A percentile compares a stretch with the other conserved stretches of the same genome.
Evolutionary conservation across 1,284 basidiomycete genomes (phyloP).

Genomic region (Puccinia hordei): DNA sequence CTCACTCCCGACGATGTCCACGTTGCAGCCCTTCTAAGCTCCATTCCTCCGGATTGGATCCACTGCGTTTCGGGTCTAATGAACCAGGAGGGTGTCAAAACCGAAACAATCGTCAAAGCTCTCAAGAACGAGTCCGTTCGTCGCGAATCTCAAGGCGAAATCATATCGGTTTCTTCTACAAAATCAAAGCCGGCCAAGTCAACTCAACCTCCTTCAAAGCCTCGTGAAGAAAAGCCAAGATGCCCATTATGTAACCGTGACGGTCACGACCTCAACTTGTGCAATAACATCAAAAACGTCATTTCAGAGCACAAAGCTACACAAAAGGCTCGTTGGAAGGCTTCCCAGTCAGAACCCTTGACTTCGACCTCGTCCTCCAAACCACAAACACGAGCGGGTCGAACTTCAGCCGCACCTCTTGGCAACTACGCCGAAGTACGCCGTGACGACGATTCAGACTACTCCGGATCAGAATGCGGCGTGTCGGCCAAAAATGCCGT

Average conservation of each 20-base stretch:
- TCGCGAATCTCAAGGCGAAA: neutral
- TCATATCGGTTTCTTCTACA: neutral
- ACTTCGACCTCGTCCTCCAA: neutral
- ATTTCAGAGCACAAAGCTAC: neutral
- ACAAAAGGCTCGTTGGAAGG: neutral
- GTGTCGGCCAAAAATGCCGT: neutral
- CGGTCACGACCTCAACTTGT: neutral
- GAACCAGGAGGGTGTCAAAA: neutral
- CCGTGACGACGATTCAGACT: neutral
- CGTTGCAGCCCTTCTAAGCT: constrained; percentile 2
- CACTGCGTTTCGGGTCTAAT: neutral
- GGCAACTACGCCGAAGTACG: neutral
- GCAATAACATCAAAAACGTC: neutral
- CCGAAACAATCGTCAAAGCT: constrained; percentile 6
- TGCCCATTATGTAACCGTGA: neutral
- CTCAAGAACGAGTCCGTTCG: constrained; percentile 15
- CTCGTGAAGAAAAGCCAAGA: neutral
- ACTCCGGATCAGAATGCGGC: neutral
- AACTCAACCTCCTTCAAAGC: neutral
- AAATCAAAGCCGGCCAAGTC: neutral
- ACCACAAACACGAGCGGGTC: neutral
- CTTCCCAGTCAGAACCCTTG: neutral
- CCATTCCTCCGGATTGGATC: constrained; percentile 1
- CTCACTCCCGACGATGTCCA: constrained; percentile 18
- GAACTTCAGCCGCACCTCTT: neutral